Conservation (phyloP, 2,329 filamentous ascomycete species). For the Didymella keratinophila region DNA sequence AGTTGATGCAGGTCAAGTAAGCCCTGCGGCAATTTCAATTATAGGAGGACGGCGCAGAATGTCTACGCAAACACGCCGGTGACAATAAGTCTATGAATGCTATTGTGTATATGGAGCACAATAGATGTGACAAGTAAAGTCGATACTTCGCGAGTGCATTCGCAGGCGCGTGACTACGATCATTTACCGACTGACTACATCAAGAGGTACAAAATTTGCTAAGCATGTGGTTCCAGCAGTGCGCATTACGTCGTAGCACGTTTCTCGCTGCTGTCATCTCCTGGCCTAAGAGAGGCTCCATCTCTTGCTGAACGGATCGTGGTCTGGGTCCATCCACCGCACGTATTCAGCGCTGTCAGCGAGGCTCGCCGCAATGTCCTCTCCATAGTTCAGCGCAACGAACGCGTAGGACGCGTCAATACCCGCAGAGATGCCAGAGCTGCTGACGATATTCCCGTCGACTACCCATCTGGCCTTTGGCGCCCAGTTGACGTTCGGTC, state of each 20-base stretch:
- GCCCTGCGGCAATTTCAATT: background rate
- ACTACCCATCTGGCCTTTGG: slow-evolving; percentile 59
- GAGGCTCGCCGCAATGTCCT: slow-evolving; percentile 57
- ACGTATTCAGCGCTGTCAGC: slow-evolving; percentile 64
- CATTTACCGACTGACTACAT: background rate
- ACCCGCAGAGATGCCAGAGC: slow-evolving; percentile 69
- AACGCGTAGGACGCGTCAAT: slow-evolving; percentile 67
- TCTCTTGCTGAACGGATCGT: slow-evolving; percentile 63
- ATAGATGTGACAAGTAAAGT: slow-evolving; percentile 8
- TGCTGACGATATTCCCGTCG: slow-evolving; percentile 71
- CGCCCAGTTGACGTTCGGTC: slow-evolving; percentile 67
- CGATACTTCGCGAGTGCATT: background rate
- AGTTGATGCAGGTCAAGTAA: background rate
- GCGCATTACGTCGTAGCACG: background rate
- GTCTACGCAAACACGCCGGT: background rate
- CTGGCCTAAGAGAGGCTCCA: slow-evolving; percentile 22
- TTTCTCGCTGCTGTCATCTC: too few species aligned
- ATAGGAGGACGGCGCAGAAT: background rate
- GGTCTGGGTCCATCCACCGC: slow-evolving; percentile 57
- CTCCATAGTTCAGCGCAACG: slow-evolving; percentile 61
- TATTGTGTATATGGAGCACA: slow-evolving; percentile 4
- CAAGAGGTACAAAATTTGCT: background rate
- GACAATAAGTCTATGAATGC: background rate
- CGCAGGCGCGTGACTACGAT: background rate
- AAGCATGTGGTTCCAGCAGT: background rate